Conservation (phyloP, 768 basidiomycete genomes). For the Lactarius quietus region DNA sequence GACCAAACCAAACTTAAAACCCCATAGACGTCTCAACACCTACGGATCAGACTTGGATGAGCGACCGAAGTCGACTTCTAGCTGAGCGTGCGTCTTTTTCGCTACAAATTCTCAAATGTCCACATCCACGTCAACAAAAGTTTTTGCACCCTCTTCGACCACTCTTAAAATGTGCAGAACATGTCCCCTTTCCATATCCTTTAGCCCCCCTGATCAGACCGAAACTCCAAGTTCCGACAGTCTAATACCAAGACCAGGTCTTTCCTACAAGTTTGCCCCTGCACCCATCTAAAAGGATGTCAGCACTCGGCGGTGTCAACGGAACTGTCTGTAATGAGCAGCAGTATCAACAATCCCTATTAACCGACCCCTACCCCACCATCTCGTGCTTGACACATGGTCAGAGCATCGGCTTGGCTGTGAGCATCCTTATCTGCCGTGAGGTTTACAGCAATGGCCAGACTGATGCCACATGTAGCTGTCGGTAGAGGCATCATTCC, state of each 20-base stretch:
- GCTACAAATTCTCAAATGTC: too few species aligned
- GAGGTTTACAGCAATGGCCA: not conserved
- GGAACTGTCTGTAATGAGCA: slow-evolving; percentile 13
- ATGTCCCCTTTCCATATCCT: not conserved
- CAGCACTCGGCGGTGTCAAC: not conserved
- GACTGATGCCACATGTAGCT: slow-evolving; percentile 29
- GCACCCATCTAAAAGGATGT: not conserved
- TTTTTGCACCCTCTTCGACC: too few species aligned
- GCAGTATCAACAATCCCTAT: not conserved
- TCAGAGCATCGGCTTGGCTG: slow-evolving; percentile 38
- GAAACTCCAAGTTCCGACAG: too few species aligned
- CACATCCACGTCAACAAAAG: too few species aligned
- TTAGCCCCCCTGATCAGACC: too few species aligned
- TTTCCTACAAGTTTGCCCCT: too few species aligned
- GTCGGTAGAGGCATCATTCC: slow-evolving; percentile 34
- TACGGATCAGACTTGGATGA: too few species aligned
- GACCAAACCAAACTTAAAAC: too few species aligned
- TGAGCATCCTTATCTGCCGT: slow-evolving; percentile 19
- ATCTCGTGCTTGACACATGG: slow-evolving; percentile 34
- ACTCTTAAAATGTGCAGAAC: not conserved
- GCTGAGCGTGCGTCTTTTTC: too few species aligned
- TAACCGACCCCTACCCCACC: not conserved
- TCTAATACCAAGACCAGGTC: not conserved
- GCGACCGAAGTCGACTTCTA: too few species aligned
- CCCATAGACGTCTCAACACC: too few species aligned